These are phyloP conservation scores for Dendrobium catenatum DNA, from an alignment of 106 monocot species.

Conservation along the genomic window DNA sequence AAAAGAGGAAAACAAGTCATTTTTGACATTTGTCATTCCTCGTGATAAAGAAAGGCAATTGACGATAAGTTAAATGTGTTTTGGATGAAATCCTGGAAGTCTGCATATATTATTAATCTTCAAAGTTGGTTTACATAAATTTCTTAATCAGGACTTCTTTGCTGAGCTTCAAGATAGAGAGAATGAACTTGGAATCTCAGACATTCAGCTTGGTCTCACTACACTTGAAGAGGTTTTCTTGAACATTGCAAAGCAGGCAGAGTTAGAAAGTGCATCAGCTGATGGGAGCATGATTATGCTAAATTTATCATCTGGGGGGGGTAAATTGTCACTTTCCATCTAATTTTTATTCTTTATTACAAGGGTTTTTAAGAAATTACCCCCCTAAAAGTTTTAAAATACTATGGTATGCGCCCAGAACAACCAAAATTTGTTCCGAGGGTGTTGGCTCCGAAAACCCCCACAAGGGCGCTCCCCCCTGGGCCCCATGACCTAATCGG, in stretches of 20 bases:
- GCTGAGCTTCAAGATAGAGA: constrained; percentile 86
- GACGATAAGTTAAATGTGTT: constrained; percentile 32
- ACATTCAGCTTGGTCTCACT: constrained; percentile 87
- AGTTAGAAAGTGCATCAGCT: constrained; percentile 59
- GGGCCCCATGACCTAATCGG: no score
- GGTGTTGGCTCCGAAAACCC: no score
- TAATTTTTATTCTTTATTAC: no score
- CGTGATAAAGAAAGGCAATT: constrained; percentile 73
- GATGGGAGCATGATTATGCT: constrained; percentile 64
- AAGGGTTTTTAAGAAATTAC: no score
- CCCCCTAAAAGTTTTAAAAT: no score
- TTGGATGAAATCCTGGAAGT: not conserved
- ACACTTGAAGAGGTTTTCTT: constrained; percentile 91
- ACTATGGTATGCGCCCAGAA: no score
- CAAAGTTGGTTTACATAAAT: not conserved
- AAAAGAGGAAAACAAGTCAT: constrained; percentile 68
- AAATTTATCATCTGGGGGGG: constrained; percentile 46
- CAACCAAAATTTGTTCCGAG: no score
- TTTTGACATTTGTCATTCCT: constrained; percentile 84
- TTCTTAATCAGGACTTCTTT: constrained; percentile 59
- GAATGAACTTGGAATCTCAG: constrained; percentile 75
- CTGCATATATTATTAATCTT: not conserved
- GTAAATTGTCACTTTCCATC: no score
- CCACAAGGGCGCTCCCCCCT: no score
- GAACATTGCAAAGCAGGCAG: constrained; percentile 85